phyloP scores from a whole-genome alignment of 2,329 filamentous ascomycete species.

The Xylaria sp. region DNA sequence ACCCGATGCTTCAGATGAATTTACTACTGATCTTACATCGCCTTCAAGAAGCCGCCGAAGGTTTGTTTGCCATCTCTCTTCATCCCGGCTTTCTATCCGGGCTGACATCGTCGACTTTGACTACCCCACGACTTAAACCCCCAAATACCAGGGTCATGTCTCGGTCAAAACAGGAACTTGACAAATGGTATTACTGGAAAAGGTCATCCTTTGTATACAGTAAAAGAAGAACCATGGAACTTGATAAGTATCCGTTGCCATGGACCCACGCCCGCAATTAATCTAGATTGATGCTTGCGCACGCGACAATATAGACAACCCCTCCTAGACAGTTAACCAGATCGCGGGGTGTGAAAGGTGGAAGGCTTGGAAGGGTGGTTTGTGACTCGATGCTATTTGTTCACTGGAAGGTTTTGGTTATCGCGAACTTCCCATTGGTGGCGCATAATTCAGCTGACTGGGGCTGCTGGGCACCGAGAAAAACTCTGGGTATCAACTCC shows the following conservation, averaged over 20 bases:
- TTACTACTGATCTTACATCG: background rate
- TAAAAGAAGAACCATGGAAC: slow-evolving; percentile 12
- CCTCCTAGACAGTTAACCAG: slow-evolving; percentile 25
- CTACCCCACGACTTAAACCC: slow-evolving; percentile 25
- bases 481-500: background rate
- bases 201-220: background rate
- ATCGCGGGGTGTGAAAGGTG: slow-evolving; percentile 35
- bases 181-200: slow-evolving; percentile 19
- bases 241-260: slow-evolving; percentile 6
- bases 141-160: slow-evolving; percentile 19
- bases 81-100: background rate
- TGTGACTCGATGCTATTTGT: slow-evolving; percentile 33
- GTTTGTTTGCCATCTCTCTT: background rate
- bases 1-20: background rate
- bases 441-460: slow-evolving; percentile 27
- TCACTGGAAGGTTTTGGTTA: slow-evolving; percentile 28
- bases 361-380: slow-evolving; percentile 11
- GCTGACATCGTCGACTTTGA: background rate
- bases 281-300: slow-evolving; percentile 17
- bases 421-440: slow-evolving; percentile 33
- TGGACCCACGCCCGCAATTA: slow-evolving; percentile 7
- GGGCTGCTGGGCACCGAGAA: slow-evolving; percentile 16
- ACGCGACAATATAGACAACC: slow-evolving; percentile 24
- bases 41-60: background rate
- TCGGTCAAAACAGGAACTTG: slow-evolving; percentile 16